Evolutionary conservation across 169 alveolate genomes (phyloP).

Genomic region (Cyclospora cayetanensis): DNA sequence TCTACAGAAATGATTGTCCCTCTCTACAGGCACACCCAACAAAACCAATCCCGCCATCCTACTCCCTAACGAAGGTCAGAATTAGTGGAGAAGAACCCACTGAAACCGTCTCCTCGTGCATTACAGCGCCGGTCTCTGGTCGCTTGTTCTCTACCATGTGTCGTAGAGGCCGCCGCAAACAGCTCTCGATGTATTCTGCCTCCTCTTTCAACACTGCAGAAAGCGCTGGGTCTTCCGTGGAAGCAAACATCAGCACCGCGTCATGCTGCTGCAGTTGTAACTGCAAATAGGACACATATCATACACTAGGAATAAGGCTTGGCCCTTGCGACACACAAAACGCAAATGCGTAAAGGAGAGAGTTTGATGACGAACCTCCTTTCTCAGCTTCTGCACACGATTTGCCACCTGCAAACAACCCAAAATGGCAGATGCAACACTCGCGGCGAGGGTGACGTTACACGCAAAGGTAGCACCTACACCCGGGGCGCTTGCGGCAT

Average conservation of each 20-base stretch:
- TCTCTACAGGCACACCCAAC: too few relatives aligned
- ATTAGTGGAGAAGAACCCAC: conserved; percentile 47
- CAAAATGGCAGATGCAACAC: not conserved
- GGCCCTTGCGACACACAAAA: not conserved
- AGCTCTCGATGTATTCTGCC: not conserved
- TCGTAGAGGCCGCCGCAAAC: conserved; percentile 37
- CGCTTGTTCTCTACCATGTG: not conserved
- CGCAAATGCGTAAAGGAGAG: not conserved
- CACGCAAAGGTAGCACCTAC: not conserved
- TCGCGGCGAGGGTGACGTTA: not conserved
- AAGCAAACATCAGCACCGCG: conserved; percentile 46
- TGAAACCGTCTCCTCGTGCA: not conserved
- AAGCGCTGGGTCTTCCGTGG: not conserved
- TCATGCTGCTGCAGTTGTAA: conserved; percentile 44
- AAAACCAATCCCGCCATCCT: too few relatives aligned
- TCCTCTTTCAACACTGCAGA: not conserved
- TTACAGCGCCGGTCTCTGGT: not conserved
- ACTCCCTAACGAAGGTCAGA: not conserved
- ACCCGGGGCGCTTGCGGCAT: not conserved
- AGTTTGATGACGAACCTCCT: not conserved
- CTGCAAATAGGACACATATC: not conserved
- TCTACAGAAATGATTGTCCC: too few relatives aligned
- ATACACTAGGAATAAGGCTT: not conserved
- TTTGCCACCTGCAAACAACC: conserved; percentile 59
- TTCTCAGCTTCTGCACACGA: conserved; percentile 68